These are phyloP conservation scores for Parasarocladium wereldwijsianum DNA, from an alignment of 2,329 filamentous ascomycete species.

Conservation along the genomic window DNA sequence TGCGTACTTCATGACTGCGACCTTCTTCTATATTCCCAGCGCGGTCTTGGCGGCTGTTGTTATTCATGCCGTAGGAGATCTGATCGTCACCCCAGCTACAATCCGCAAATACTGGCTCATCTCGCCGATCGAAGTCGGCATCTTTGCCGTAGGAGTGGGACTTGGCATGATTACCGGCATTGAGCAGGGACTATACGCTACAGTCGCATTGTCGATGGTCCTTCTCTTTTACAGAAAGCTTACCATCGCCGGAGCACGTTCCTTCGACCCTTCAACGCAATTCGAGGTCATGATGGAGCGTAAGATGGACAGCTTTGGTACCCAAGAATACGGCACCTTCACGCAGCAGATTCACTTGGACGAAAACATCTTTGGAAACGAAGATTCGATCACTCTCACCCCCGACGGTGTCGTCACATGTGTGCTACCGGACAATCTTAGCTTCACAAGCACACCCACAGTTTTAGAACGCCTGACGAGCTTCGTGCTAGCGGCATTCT, in stretches of 20 bases:
- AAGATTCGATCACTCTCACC: no score
- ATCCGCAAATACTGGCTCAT: slow-evolving; percentile 94
- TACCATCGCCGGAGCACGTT: no score
- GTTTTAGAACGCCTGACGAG: slow-evolving; percentile 29
- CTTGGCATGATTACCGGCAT: slow-evolving; percentile 81
- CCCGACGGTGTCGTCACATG: slow-evolving; percentile 40
- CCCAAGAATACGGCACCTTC: no score
- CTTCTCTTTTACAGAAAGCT: slow-evolving; percentile 72
- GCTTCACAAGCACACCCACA: slow-evolving; percentile 90
- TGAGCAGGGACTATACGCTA: slow-evolving; percentile 85
- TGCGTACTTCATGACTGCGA: slow-evolving; percentile 72
- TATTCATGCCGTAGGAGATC: slow-evolving; percentile 85
- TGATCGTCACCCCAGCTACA: slow-evolving; percentile 82
- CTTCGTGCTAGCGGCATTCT: no score
- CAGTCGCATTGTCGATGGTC: slow-evolving; percentile 61
- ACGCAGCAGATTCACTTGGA: no score
- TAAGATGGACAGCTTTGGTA: no score
- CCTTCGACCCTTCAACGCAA: no score
- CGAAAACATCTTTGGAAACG: no score
- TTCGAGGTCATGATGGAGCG: no score
- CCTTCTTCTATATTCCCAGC: slow-evolving; percentile 89
- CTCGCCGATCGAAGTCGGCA: slow-evolving; percentile 75
- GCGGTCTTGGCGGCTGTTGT: slow-evolving; percentile 76
- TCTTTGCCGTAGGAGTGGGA: slow-evolving; percentile 87
- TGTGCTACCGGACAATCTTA: slow-evolving; percentile 55